A percentile compares a stretch with the other conserved stretches of the same genome.
Evolutionary conservation across 108 stramenopile species (phyloP).

Genomic region (Epithemia pelagica): DNA sequence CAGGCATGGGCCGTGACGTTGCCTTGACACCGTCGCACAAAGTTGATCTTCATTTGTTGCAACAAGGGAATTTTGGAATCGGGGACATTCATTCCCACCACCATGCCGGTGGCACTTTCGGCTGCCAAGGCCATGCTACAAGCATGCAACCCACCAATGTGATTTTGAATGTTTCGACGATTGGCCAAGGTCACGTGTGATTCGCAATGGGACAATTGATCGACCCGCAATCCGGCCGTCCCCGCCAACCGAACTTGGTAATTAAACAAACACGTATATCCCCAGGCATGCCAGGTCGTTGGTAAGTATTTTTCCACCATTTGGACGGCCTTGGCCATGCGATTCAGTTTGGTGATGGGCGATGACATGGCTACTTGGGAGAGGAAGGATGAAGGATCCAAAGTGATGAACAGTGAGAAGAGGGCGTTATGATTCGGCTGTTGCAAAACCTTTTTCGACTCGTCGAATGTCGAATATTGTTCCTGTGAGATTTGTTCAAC

Average conservation of each 20-base stretch:
- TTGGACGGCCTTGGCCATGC: slow-evolving; percentile 2
- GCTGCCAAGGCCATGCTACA: slow-evolving; percentile 50
- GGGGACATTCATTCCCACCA: slow-evolving; percentile 49
- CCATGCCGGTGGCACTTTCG: slow-evolving; percentile 48
- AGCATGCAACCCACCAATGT: slow-evolving; percentile 53
- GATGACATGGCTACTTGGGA: too few species aligned
- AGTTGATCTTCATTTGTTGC: slow-evolving; percentile 45
- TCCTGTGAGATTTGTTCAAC: too few species aligned
- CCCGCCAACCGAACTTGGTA: slow-evolving; percentile 41
- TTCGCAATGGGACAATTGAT: slow-evolving; percentile 20
- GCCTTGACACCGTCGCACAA: slow-evolving; percentile 24
- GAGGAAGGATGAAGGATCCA: too few species aligned
- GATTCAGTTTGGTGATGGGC: slow-evolving; percentile 3
- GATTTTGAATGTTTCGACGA: slow-evolving; percentile 40
- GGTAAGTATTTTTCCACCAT: slow-evolving; percentile 2
- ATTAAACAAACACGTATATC: slow-evolving; percentile 1
- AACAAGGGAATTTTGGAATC: slow-evolving; percentile 46
- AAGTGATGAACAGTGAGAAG: too few species aligned
- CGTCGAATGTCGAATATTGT: too few species aligned
- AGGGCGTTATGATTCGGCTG: too few species aligned
- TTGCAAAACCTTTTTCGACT: too few species aligned
- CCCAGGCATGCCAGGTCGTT: slow-evolving; percentile 1
- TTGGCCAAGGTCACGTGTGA: slow-evolving; percentile 28
- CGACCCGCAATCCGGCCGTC: slow-evolving; percentile 40
- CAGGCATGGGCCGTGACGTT: slow-evolving; percentile 23